These are phyloP conservation scores for Eutypella sp. DNA, from an alignment of 2,329 filamentous ascomycete genomes.

Conservation along the genomic window DNA sequence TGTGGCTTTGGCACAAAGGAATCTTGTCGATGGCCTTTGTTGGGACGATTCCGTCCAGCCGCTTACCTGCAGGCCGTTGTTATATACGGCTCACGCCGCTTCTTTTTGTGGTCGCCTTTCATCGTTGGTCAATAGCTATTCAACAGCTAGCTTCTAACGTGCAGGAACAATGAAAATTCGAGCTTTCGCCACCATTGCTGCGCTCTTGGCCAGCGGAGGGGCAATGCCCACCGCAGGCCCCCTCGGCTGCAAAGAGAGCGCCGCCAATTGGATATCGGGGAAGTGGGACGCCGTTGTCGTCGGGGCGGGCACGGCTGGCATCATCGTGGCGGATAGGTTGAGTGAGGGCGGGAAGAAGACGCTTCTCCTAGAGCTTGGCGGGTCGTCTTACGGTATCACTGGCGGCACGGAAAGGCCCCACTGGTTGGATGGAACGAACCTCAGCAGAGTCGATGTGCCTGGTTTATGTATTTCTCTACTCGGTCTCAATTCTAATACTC, in stretches of 20 bases:
- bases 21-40: too few species aligned
- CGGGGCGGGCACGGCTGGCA: constrained; percentile 47
- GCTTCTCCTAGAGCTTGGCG: constrained; percentile 47
- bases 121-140: too few species aligned
- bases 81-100: too few species aligned
- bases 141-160: too few species aligned
- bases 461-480: constrained; percentile 37
- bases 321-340: constrained; percentile 46
- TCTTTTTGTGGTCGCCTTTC: too few species aligned
- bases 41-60: too few species aligned
- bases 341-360: constrained; percentile 48
- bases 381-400: constrained; percentile 43
- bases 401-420: constrained; percentile 41
- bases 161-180: too few species aligned
- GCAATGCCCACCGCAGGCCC: too few species aligned
- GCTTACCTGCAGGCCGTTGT: too few species aligned
- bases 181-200: constrained; percentile 4
- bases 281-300: constrained; percentile 36
- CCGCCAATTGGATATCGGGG: constrained; percentile 19
- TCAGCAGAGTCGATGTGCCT: constrained; percentile 49
- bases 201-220: too few species aligned
- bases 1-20: too few species aligned
- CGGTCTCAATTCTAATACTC: not conserved
- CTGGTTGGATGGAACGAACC: constrained; percentile 42
- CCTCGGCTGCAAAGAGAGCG: too few species aligned